Base-by-base conservation (phyloP, 805 yeast genomes). In the Metschnikowia matae region DNA sequence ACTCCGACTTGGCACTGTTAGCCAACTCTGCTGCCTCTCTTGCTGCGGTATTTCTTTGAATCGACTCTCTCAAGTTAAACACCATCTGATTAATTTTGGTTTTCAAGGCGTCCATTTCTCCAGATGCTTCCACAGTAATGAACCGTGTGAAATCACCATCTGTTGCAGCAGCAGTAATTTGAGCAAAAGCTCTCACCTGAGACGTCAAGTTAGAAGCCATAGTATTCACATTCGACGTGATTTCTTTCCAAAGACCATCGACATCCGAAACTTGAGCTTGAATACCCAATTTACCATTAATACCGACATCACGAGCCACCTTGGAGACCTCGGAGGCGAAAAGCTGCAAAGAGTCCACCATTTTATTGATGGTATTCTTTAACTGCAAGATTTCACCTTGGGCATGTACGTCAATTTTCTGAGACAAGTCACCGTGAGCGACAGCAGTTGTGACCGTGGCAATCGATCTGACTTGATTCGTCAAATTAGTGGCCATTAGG, bases 21-120 rank as follows among this genome's bases (percentile, higher is more conserved):
- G 96, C 96, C 59, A 88, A 74, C 63, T 89, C 96, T 36, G 96
- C 96, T 35, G 96, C 96, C 68, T 89, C 96, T 69, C 96, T 83
- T 1, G 96, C 96, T 10, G 92, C 94, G 0, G 96, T 88, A 63
- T 89, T 89, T 65, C 96, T 82, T 69, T 89, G 95, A 65, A 89
- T 89, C 4, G 94, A 86, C 63, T 89, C 96, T 66, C 96, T 79
- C 63, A 89, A 75, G 62, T 88, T 87, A 58, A 86, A 79, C 65
- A 89, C 96, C 79, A 63, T 75, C 74, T 52, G 70, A 58, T 66
- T 80, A 60, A 80, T 80, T 61, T 80, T 80, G 0, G 84, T 80
- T 60, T 80, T 80, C 62, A 80, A 73, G 2, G 84, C 84, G 63
- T 80, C 85, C 96, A 89, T 89, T 72, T 89, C 96, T 68, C 96